Conservation (phyloP, 164 flowering plant species). For the Platanus orientalis region DNA sequence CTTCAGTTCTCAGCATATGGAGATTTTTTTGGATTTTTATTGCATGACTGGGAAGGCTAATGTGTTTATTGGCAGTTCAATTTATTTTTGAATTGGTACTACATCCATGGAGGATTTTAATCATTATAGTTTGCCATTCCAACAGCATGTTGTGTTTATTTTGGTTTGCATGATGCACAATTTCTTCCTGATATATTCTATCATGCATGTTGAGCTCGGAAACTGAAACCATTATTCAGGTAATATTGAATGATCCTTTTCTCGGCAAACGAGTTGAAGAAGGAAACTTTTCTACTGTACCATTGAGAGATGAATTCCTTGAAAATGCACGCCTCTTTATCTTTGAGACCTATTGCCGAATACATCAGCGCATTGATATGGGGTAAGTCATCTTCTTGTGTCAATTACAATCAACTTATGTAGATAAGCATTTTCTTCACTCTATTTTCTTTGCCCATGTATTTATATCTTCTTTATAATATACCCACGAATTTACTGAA, state of each 20-base stretch:
- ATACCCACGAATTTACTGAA: too few species aligned
- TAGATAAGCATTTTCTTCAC: background rate
- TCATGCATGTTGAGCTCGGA: constrained; percentile 5
- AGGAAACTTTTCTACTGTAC: constrained; percentile 62
- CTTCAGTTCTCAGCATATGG: too few species aligned
- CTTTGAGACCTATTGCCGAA: constrained; percentile 90
- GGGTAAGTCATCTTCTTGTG: constrained; percentile 44
- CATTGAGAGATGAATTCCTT: constrained; percentile 88
- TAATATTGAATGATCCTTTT: constrained; percentile 91
- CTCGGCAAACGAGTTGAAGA: constrained; percentile 93
- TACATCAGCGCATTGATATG: constrained; percentile 91
- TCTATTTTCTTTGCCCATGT: background rate
- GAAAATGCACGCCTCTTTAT: constrained; percentile 97
- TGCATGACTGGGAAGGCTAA: too few species aligned
- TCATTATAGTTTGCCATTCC: background rate
- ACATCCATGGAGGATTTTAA: too few species aligned
- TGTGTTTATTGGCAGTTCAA: too few species aligned
- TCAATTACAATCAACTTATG: background rate
- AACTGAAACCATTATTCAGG: constrained; percentile 39
- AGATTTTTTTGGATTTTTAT: too few species aligned
- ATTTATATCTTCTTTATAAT: too few species aligned
- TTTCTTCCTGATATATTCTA: background rate
- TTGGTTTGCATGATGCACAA: constrained; percentile 1
- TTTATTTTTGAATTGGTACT: too few species aligned
- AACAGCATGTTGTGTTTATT: background rate